Percentiles rank a stretch among this genome's conserved stretches.
These are phyloP conservation scores for Acer negundo DNA, from an alignment of 345 rosid genomes.

Conservation along the genomic window DNA sequence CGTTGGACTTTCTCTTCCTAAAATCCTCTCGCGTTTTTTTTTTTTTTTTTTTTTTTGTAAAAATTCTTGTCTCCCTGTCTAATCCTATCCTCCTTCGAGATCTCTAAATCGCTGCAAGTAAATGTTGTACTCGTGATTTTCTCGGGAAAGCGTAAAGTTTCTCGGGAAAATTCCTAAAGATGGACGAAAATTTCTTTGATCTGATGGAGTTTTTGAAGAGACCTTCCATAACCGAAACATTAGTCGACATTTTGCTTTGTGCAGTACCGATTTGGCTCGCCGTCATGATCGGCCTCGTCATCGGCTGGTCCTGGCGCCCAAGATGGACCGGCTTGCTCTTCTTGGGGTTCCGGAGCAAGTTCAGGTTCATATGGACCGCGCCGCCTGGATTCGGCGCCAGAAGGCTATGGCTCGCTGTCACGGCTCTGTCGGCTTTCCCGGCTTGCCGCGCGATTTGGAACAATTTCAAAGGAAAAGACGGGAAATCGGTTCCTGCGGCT, in stretches of 20 bases:
- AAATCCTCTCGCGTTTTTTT: not conserved
- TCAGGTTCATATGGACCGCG: constrained; percentile 84
- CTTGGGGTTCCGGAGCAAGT: constrained; percentile 75
- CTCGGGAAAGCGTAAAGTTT: not conserved
- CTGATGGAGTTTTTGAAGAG: constrained; percentile 59
- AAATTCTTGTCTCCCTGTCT: not conserved
- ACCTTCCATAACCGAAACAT: constrained; percentile 76
- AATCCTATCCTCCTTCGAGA: not conserved
- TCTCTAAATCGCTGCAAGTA: not conserved
- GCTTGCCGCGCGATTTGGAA: constrained; percentile 74
- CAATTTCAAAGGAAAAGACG: constrained; percentile 42
- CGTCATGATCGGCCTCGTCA: constrained; percentile 90
- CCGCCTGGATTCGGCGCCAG: constrained; percentile 98
- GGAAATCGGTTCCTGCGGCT: constrained; percentile 32
- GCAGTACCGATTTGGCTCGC: constrained; percentile 98
- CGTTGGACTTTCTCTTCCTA: not conserved
- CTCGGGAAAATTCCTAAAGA: constrained; percentile 14
- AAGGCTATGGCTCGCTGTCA: constrained; percentile 87
- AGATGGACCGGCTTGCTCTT: constrained; percentile 87
- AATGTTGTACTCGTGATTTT: constrained; percentile 4
- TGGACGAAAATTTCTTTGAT: constrained; percentile 70
- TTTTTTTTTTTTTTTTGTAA: too few relatives aligned
- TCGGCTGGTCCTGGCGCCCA: constrained; percentile 99
- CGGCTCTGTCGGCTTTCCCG: constrained; percentile 86
- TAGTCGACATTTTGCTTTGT: constrained; percentile 87